Evolutionary conservation across 129 eudicot species (phyloP), one percentile per base, ranked within the genome.

Genomic region (Tagetes erecta): DNA sequence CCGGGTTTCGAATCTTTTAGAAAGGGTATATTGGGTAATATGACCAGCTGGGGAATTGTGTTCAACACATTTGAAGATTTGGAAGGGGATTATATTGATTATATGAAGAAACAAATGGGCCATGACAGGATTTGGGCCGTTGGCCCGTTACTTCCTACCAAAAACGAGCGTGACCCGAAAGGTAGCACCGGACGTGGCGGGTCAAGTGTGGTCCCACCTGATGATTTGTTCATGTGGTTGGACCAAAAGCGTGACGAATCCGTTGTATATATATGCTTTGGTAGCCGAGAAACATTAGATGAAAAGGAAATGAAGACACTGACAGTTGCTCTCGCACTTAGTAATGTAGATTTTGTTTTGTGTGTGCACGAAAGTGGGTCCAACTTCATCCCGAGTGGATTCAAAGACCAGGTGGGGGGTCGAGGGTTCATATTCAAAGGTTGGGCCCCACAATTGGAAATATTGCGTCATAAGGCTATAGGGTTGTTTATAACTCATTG

Each of bases 361-460:
- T 64, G 77, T 13, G 74, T 64, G 41, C 59, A 77, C 39, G 78
- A 12, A 45, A 8, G n/a, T 0, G 63, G 55, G 8, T 77, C 70
- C 27, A 46, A 69, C 62, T 49, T 51, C 1, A 72, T 84, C 20
- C 82, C 87, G 0, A 45, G 63, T 67, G 86, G 84, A 66, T 85
- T 87, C 4, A 89, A 84, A 34, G 68, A 55, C 8, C 76, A 78
- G 64, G 87, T 87, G 0, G 41, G 8, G 4, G 76, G 78, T 3
- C 83, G 80, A 40, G 91, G 91, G 46, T 69, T 84, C 3, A 20
- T 86, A 38, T 56, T 86, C 14, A 86, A 27, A 40, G 86, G 84
- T 0, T 86, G 91, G 91, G 82, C 83, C 2, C 91, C 91, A 14
- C 91, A 86, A 57, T 70, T 86, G 56, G 68, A 37, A n/a, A 78